Percentiles rank a stretch among this genome's conserved stretches.
Conservation (phyloP, 2,329 filamentous ascomycete species). For the Verticillium isaacii region DNA sequence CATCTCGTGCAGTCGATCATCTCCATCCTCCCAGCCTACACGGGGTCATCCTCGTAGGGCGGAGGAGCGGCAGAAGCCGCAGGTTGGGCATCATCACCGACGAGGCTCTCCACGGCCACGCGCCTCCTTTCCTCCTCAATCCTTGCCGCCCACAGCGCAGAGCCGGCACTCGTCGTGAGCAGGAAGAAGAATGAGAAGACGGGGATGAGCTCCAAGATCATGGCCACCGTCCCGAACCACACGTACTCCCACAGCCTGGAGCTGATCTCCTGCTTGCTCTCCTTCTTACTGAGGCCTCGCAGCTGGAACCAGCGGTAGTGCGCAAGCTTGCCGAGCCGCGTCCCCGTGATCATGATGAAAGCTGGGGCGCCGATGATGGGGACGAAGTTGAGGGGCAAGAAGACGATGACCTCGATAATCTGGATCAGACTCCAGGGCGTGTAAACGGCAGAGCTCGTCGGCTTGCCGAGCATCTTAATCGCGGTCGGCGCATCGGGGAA, state of each 20-base stretch:
- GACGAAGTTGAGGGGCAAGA: conserved; percentile 81
- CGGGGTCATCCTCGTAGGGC: conserved; percentile 31
- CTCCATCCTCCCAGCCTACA: conserved; percentile 11
- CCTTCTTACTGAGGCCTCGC: conserved; percentile 66
- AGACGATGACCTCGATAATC: conserved; percentile 76
- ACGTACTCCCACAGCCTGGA: conserved; percentile 75
- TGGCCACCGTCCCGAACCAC: conserved; percentile 85
- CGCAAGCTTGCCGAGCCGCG: conserved; percentile 79
- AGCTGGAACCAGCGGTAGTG: conserved; percentile 90
- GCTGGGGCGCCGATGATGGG: conserved; percentile 77
- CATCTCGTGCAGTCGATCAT: too few species aligned
- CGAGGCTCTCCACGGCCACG: conserved; percentile 13
- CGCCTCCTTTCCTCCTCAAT: conserved; percentile 57
- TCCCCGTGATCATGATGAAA: conserved; percentile 85
- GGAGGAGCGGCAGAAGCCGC: conserved; percentile 20
- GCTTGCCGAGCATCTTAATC: conserved; percentile 77
- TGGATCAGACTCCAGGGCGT: conserved; percentile 89
- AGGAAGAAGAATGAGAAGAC: conserved; percentile 92
- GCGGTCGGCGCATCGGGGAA: conserved; percentile 65
- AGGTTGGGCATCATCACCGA: conserved; percentile 17
- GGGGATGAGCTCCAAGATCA: conserved; percentile 83
- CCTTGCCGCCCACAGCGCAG: conserved; percentile 79
- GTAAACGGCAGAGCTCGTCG: conserved; percentile 71
- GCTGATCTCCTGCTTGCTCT: conserved; percentile 66
- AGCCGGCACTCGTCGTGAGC: conserved; percentile 78